These are phyloP conservation scores for Termitomyces sp. DNA, from an alignment of 768 basidiomycete species.

Conservation along the genomic window DNA sequence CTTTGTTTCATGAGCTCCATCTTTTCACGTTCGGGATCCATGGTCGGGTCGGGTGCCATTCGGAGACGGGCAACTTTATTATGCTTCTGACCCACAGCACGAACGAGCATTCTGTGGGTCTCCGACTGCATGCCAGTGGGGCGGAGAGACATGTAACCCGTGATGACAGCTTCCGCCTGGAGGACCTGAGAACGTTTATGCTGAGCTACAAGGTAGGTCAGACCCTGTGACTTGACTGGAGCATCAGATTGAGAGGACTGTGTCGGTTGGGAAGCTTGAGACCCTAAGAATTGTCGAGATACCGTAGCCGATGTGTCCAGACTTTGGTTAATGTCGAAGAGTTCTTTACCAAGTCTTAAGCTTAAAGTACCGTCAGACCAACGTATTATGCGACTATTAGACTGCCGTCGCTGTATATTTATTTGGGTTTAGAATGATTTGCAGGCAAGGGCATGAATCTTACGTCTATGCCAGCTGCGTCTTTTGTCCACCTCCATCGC, in stretches of 20 bases:
- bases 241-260: conserved; percentile 31
- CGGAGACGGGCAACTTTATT: conserved; percentile 75
- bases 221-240: conserved; percentile 57
- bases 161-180: conserved; percentile 82
- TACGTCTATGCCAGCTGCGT: conserved; percentile 71
- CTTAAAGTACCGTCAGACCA: conserved; percentile 97
- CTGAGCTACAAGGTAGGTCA: conserved; percentile 88
- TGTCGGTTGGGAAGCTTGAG: conserved; percentile 38
- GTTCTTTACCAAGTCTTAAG: conserved; percentile 87
- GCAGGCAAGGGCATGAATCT: conserved; percentile 27
- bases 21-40: conserved; percentile 74
- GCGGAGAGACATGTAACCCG: conserved; percentile 78
- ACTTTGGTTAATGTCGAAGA: conserved; percentile 85
- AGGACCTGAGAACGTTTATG: conserved; percentile 82
- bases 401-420: conserved; percentile 64
- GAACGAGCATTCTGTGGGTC: conserved; percentile 85
- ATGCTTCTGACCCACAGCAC: conserved; percentile 82
- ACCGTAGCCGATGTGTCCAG: conserved; percentile 73
- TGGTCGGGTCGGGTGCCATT: conserved; percentile 74
- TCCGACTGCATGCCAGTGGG: conserved; percentile 90
- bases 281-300: conserved; percentile 50
- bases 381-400: conserved; percentile 85
- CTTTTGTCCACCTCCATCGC: conserved; percentile 92
- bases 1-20: conserved; percentile 62
- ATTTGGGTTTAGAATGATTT: conserved; percentile 2